These are phyloP conservation scores for Aspergillus tanneri DNA, from an alignment of 2,329 filamentous ascomycete genomes.

Conservation along the genomic window DNA sequence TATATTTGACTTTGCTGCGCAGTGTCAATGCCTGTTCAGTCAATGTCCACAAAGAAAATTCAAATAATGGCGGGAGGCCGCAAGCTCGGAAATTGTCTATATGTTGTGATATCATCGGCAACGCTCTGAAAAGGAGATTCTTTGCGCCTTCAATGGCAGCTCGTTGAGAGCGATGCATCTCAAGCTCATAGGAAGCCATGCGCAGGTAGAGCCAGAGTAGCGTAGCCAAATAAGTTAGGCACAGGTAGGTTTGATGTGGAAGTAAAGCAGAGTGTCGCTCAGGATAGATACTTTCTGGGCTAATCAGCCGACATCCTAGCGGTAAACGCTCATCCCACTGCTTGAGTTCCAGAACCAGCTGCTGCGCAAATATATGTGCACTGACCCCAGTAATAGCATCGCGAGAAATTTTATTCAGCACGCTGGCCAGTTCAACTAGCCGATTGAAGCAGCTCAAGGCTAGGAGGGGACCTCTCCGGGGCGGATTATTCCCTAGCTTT, in stretches of 20 bases:
- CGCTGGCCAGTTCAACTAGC: slow-evolving; percentile 44
- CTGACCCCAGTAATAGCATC: slow-evolving; percentile 32
- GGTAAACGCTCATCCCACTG: slow-evolving; percentile 39
- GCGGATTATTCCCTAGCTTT: slow-evolving; percentile 28
- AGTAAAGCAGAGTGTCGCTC: slow-evolving; percentile 38
- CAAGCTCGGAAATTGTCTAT: slow-evolving; percentile 40
- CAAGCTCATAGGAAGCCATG: slow-evolving; percentile 33
- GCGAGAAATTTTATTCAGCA: slow-evolving; percentile 37
- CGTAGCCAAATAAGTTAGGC: slow-evolving; percentile 38
- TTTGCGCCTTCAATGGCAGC: slow-evolving; percentile 36
- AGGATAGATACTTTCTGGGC: slow-evolving; percentile 37
- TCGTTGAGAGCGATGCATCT: slow-evolving; percentile 32
- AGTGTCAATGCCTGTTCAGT: slow-evolving; percentile 35
- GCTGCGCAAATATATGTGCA: slow-evolving; percentile 31
- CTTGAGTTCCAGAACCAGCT: slow-evolving; percentile 37
- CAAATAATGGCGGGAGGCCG: slow-evolving; percentile 40
- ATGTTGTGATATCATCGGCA: slow-evolving; percentile 39
- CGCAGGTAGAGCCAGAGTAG: slow-evolving; percentile 38
- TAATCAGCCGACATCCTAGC: slow-evolving; percentile 38
- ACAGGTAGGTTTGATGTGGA: slow-evolving; percentile 42
- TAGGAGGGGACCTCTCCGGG: slow-evolving; percentile 41
- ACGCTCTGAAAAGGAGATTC: slow-evolving; percentile 37
- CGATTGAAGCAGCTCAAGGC: slow-evolving; percentile 56
- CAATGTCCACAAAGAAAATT: slow-evolving; percentile 37
- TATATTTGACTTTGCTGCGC: slow-evolving; percentile 29